These are phyloP conservation scores for Xylaria longipes DNA, from an alignment of 495 filamentous ascomycete species.

Conservation along the genomic window DNA sequence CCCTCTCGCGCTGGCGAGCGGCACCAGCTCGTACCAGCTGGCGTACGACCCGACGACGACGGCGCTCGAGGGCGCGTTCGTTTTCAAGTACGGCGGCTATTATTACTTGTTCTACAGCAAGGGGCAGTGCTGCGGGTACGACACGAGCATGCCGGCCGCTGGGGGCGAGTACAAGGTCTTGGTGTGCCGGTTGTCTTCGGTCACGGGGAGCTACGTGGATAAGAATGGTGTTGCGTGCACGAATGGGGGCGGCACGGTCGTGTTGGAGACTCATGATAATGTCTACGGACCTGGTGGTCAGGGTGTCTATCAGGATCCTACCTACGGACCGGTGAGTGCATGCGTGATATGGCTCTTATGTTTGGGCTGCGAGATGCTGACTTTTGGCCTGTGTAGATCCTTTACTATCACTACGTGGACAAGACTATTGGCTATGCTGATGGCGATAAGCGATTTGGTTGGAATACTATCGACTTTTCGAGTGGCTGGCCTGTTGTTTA, in stretches of 20 bases:
- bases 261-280: constrained; percentile 66
- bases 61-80: constrained; percentile 63
- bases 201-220: constrained; percentile 66
- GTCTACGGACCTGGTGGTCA: constrained; percentile 77
- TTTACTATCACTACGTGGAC: constrained; percentile 77
- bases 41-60: constrained; percentile 61
- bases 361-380: constrained; percentile 36
- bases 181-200: constrained; percentile 63
- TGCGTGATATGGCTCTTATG: constrained; percentile 48
- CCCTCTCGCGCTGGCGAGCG: constrained; percentile 33
- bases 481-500: constrained; percentile 69
- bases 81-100: constrained; percentile 61
- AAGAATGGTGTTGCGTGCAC: constrained; percentile 61
- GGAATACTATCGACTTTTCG: constrained; percentile 69
- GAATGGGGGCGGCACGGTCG: constrained; percentile 65
- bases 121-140: constrained; percentile 67
- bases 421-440: constrained; percentile 69
- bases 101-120: constrained; percentile 73
- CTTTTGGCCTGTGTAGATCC: constrained; percentile 45
- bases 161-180: constrained; percentile 72
- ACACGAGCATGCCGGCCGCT: constrained; percentile 49
- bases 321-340: constrained; percentile 41
- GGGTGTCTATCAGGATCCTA: constrained; percentile 50
- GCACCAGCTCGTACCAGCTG: constrained; percentile 53
- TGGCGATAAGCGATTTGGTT: constrained; percentile 69